Conservation (phyloP, 441 rosid species). For the Corymbia citriodora region DNA sequence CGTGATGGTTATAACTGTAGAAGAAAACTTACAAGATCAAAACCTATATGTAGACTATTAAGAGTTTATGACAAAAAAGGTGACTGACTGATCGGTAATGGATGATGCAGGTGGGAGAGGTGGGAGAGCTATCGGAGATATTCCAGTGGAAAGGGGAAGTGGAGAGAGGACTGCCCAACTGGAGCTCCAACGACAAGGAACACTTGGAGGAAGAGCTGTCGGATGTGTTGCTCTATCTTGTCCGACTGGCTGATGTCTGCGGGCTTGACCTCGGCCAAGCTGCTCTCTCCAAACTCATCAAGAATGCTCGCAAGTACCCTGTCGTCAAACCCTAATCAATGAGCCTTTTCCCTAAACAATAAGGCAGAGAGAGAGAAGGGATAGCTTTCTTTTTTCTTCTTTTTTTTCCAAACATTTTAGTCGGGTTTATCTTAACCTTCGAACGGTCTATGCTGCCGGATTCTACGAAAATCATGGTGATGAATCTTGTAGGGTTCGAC, state of each 20-base stretch:
- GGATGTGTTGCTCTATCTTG: conserved; percentile 45
- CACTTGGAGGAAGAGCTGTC: conserved; percentile 52
- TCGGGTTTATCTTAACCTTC: not conserved
- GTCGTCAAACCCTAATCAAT: not conserved
- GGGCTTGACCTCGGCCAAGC: conserved; percentile 58
- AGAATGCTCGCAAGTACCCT: conserved; percentile 46
- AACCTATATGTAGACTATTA: not conserved
- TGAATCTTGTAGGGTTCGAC: not conserved
- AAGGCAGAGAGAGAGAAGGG: not conserved
- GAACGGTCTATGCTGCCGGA: not conserved
- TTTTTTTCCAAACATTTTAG: not conserved
- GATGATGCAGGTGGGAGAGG: conserved; percentile 48
- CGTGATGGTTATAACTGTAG: not conserved
- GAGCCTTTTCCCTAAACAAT: not conserved
- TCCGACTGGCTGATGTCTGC: conserved; percentile 47
- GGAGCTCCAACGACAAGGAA: conserved; percentile 41
- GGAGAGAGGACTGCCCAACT: conserved; percentile 49
- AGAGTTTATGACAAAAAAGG: not conserved
- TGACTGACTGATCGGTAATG: not conserved
- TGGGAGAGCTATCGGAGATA: conserved; percentile 59
- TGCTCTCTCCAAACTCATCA: conserved; percentile 36
- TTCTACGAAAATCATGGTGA: not conserved
- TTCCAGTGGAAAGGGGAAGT: conserved; percentile 65
- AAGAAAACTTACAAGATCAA: not conserved
- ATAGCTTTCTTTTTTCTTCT: not conserved